Conservation (phyloP, 2,329 filamentous ascomycete species). For the Camptophora hylomeconis region DNA sequence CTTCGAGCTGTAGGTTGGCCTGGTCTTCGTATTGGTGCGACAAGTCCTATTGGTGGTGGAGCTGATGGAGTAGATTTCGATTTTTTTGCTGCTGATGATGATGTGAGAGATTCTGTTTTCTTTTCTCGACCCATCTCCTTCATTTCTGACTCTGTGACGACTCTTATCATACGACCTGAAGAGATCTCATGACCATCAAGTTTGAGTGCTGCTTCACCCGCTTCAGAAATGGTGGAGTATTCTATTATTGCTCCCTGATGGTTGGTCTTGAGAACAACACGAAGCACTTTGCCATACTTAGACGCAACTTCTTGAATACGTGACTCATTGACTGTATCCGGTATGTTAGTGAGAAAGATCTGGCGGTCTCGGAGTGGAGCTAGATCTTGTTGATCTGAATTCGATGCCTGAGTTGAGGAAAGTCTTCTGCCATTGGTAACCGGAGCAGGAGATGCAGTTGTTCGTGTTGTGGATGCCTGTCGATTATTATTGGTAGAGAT, state of each 20-base stretch:
- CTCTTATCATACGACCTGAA: conserved; percentile 28
- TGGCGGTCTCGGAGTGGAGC: conserved; percentile 49
- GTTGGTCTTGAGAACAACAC: conserved; percentile 65
- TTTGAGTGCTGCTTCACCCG: conserved; percentile 46
- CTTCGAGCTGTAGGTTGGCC: conserved; percentile 26
- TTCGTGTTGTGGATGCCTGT: conserved; percentile 8
- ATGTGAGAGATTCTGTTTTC: conserved; percentile 28
- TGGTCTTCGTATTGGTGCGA: conserved; percentile 36
- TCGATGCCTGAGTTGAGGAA: conserved; percentile 15
- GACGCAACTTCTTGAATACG: conserved; percentile 64
- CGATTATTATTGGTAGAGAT: conserved; percentile 34
- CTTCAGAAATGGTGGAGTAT: conserved; percentile 55
- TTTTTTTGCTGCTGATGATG: conserved; percentile 27
- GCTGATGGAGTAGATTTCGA: conserved; percentile 13
- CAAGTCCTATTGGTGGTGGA: conserved; percentile 22
- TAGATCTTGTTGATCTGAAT: conserved; percentile 24
- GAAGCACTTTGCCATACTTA: conserved; percentile 56
- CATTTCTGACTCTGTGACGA: conserved; percentile 42
- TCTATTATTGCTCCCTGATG: conserved; percentile 81
- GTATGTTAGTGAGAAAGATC: conserved; percentile 69
- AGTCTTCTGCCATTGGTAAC: conserved; percentile 7
- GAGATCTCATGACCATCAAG: conserved; percentile 34
- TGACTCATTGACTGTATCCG: conserved; percentile 83
- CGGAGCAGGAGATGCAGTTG: conserved; percentile 6
- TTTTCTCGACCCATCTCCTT: conserved; percentile 28